Base-by-base conservation (phyloP, 495 filamentous ascomycete species). In the Penicillium ochrochloron region DNA sequence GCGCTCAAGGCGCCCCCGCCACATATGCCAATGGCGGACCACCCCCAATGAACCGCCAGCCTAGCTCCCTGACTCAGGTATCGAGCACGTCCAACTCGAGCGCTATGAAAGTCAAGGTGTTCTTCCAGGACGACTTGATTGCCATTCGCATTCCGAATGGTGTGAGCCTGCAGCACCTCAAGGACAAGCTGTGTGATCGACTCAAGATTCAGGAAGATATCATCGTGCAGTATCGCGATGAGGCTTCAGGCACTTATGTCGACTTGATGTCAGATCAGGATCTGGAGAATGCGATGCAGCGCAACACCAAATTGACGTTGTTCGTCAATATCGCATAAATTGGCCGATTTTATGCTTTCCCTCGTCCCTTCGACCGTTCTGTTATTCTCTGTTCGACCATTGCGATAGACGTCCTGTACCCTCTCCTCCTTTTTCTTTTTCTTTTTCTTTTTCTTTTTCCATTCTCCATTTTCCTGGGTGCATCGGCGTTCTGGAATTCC, bases 91-190 rank as follows among this genome's bases (percentile, higher is more conserved):
- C 83, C 29, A 76, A 78, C 62, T 77, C 75, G 50, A 72, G 80
- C 62, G 81, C 82, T 1, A 87, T 97, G 78, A 98, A 97, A 76
- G 91, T 99, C 73, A 99, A 99, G 78, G 89, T 97, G 41, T 94
- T 90, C 77, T 96, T 92, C 80, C 86, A 91, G 66, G 91, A 95
- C 68, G 94, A 97, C 66, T 83, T 93, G 62, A 93, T 97, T 67
- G 90, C 94, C 46, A 93, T 99, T 69, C 89, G 93, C 48, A 89
- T 98, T 42, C 92, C 94, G 3, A 83, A 81, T 5, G 89, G 94
- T 46, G 90, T 96, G 66, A 85, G 81, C 65, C 94, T 90, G 78
- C 82, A 84, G 67, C 89, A 91, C 64, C 84, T 99, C 44, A 89
- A 88, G 61, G 93, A 97, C 59, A 92, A 92, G 69, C 84, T 95